Evolutionary conservation across 352 stramenopile genomes (phyloP), one percentile per base, ranked within the genome.

Genomic region (Phytophthora tubulina): DNA sequence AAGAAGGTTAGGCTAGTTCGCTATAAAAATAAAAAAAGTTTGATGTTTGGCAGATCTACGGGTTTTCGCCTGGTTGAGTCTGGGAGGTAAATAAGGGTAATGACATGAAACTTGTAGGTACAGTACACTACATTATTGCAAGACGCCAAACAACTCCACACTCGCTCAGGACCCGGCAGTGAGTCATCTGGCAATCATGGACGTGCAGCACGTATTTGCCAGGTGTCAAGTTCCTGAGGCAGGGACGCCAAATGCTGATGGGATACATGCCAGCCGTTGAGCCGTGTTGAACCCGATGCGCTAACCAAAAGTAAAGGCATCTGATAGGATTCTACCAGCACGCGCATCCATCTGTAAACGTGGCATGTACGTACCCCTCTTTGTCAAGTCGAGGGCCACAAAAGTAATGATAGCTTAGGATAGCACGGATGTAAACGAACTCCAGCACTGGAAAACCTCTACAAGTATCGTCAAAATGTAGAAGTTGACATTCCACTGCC

Each of bases 351-450:
- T 58, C 59, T 67, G 59, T 53, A 59, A 33, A 51, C 10, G 2
- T 36, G 59, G 59, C 48, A 59, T 11, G 49, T 32, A 59, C 58
- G 45, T 66, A 21, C 58, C 21, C 32, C 55, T 36, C 30, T 27
- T 57, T 52, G 58, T 51, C 36, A 33, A 58, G 35, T 66, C 50
- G 59, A 59, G 31, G 5, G 30, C 51, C 51, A 45, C 51, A 58
- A 45, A 58, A 3, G 3, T 3, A 15, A 46, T 17, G 51, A 58
- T 58, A 15, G 51, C 41, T 63, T 46, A 8, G n/a, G 51, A 58
- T 58, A 17, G 30, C 36, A 58, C 35, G 10, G 35, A 58, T 46
- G 51, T 35, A 32, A 33, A 46, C 33, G 51, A 46, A 15, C 8
- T 44, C 8, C n/a, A 58, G 17, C 51, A 41, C 57, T 51, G 59